A percentile compares a stretch with the other conserved stretches of the same genome.
Evolutionary conservation across 257 asterid genomes (phyloP).

Genomic region (Paraleonurus japonicus): DNA sequence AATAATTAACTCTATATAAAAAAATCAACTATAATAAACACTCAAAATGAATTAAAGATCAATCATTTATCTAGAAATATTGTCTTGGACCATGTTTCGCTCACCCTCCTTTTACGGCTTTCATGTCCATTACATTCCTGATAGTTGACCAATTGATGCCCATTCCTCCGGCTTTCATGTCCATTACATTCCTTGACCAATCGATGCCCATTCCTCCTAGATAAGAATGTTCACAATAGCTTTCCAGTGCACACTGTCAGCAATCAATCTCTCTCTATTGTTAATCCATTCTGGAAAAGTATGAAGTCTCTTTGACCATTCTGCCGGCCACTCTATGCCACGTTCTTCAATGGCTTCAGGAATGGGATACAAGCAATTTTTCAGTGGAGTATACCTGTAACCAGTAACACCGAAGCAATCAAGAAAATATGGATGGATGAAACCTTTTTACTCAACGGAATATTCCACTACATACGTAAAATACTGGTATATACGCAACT

Average conservation of each 20-base stretch:
- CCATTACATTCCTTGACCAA: too few species aligned
- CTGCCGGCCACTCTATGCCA: conserved; percentile 97
- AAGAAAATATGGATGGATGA: background rate
- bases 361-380: conserved; percentile 61
- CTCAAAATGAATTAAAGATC: background rate
- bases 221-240: conserved; percentile 76
- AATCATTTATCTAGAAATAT: too few species aligned
- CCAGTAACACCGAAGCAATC: background rate
- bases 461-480: too few species aligned
- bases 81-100: conserved; percentile 13
- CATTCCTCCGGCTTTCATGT: too few species aligned
- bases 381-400: conserved; percentile 64
- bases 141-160: conserved; percentile 89
- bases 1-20: too few species aligned
- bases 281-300: conserved; percentile 86
- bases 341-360: conserved; percentile 88
- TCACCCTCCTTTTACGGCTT: conserved; percentile 95
- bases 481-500: too few species aligned
- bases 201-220: conserved; percentile 65
- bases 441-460: too few species aligned
- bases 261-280: conserved; percentile 61
- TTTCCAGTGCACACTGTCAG: conserved; percentile 81
- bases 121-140: conserved; percentile 91
- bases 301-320: conserved; percentile 90
- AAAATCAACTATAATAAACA: background rate